Evolutionary conservation across 2,329 filamentous ascomycete genomes (phyloP).

Genomic region (Beauveria caledonica): DNA sequence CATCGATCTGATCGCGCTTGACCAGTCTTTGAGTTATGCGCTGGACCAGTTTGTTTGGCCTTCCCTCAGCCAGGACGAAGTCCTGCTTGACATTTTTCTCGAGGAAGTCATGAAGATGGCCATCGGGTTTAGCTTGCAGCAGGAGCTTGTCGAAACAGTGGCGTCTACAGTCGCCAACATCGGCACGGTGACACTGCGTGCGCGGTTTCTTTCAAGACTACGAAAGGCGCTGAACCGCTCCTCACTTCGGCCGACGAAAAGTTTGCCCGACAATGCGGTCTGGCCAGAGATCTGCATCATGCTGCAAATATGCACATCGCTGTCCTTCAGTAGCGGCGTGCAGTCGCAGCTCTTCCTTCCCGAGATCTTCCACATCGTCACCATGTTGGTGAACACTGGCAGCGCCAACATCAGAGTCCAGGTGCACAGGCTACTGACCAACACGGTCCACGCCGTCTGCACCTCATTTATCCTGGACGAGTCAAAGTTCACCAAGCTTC

Average conservation of each 20-base stretch:
- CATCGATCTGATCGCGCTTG: constrained; percentile 55
- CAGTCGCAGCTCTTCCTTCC: constrained; percentile 61
- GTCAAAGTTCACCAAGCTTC: constrained; percentile 45
- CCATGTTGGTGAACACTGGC: constrained; percentile 62
- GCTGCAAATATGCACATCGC: constrained; percentile 55
- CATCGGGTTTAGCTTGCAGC: constrained; percentile 46
- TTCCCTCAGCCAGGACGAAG: constrained; percentile 54
- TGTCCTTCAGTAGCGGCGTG: constrained; percentile 60
- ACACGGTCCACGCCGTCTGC: constrained; percentile 60
- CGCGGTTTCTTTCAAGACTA: constrained; percentile 56
- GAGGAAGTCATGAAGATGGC: constrained; percentile 60
- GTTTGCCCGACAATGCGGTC: constrained; percentile 57
- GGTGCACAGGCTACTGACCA: constrained; percentile 57
- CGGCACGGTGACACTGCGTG: constrained; percentile 56
- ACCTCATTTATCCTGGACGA: constrained; percentile 58
- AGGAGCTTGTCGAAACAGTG: constrained; percentile 51
- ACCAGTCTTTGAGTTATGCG: constrained; percentile 49
- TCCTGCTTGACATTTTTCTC: constrained; percentile 57
- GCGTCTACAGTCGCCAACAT: constrained; percentile 56
- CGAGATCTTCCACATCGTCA: constrained; percentile 62
- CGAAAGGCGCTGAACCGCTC: constrained; percentile 60
- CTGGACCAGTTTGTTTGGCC: constrained; percentile 62
- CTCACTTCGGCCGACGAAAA: constrained; percentile 56
- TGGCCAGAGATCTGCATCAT: constrained; percentile 64
- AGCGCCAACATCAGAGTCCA: constrained; percentile 45